Conservation (phyloP, 2,329 filamentous ascomycete genomes). For the Geoglossum cookeanum region DNA sequence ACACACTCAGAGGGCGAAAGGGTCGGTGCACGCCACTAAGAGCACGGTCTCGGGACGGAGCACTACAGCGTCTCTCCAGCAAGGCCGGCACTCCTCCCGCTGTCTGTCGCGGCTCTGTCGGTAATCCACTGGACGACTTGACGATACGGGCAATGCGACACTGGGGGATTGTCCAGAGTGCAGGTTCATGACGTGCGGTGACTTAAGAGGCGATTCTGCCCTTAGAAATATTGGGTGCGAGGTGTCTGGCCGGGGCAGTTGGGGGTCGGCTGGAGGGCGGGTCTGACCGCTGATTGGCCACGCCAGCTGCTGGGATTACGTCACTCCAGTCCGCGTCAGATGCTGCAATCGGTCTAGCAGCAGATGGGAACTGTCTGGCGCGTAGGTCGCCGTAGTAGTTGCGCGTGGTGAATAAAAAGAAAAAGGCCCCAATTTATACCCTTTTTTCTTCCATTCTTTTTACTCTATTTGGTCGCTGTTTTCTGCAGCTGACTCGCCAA, state of each 20-base stretch:
- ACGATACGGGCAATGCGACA: background rate
- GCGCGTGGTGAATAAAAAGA: no score
- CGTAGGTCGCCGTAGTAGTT: no score
- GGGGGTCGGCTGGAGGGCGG: background rate
- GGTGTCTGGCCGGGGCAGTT: background rate
- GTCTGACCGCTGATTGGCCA: background rate
- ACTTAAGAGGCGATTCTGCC: constrained; percentile 1
- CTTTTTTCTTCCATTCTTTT: no score
- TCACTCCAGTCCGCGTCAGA: background rate
- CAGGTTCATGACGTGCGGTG: background rate
- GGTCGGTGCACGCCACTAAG: background rate
- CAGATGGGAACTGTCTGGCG: no score
- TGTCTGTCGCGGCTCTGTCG: background rate
- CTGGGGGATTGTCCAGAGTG: background rate
- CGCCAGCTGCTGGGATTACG: background rate
- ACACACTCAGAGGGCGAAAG: background rate
- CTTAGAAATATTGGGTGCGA: background rate
- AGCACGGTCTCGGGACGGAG: background rate
- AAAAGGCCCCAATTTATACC: no score
- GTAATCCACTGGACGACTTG: background rate
- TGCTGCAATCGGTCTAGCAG: background rate
- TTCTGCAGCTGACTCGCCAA: no score
- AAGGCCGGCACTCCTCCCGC: background rate
- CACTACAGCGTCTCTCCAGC: background rate
- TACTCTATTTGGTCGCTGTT: no score